These are phyloP conservation scores for Ganoderma sp. DNA, from an alignment of 1,284 basidiomycete species.

Conservation along the genomic window DNA sequence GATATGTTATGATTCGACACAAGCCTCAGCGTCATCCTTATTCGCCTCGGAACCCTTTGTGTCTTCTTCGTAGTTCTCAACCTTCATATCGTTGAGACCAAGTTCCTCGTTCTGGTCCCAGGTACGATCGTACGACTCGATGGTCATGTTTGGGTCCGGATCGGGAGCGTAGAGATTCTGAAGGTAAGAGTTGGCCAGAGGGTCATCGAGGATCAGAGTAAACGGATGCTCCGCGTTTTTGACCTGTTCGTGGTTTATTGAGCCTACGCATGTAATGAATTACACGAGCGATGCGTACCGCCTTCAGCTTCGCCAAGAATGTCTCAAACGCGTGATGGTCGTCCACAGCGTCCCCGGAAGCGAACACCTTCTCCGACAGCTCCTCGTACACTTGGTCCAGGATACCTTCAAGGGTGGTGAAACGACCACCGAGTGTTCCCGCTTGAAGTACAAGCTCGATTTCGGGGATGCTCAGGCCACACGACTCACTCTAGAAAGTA, in stretches of 20 bases:
- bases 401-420: conserved; percentile 97
- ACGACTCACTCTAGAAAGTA: conserved; percentile 80
- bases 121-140: conserved; percentile 83
- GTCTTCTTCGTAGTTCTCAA: conserved; percentile 77
- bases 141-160: conserved; percentile 89
- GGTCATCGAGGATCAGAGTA: conserved; percentile 95
- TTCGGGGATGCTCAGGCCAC: conserved; percentile 91
- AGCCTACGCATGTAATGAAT: not conserved
- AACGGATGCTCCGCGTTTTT: conserved; percentile 81
- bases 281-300: conserved; percentile 49
- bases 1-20: conserved; percentile 13
- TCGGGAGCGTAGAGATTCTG: conserved; percentile 96
- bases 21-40: conserved; percentile 17
- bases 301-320: conserved; percentile 85
- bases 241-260: conserved; percentile 52
- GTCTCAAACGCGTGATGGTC: conserved; percentile 63
- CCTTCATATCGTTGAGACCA: conserved; percentile 95
- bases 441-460: conserved; percentile 92
- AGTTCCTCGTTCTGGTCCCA: conserved; percentile 96
- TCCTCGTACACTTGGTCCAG: conserved; percentile 96
- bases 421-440: conserved; percentile 97
- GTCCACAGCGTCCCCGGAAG: conserved; percentile 69
- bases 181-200: conserved; percentile 93
- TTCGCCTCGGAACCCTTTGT: conserved; percentile 19
- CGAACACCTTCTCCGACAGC: conserved; percentile 89